These are phyloP conservation scores for Monosporascus ibericus DNA, from an alignment of 2,329 filamentous ascomycete species.

Conservation along the genomic window DNA sequence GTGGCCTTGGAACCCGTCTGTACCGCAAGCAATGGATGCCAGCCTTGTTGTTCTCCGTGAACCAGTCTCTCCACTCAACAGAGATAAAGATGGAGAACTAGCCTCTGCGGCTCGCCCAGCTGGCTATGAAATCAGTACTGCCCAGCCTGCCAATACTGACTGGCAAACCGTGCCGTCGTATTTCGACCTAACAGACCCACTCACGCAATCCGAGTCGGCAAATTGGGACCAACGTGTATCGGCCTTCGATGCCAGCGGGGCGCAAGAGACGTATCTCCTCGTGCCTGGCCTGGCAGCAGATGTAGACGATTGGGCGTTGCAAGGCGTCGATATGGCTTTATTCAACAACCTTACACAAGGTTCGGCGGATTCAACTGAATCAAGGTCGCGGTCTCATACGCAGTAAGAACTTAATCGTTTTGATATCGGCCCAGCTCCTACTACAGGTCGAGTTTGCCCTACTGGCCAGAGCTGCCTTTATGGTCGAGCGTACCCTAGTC, in stretches of 20 bases:
- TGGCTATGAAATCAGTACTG: slow-evolving; percentile 7
- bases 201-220: not conserved
- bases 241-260: not conserved
- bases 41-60: too few relatives aligned
- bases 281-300: slow-evolving; percentile 7
- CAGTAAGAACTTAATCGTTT: not conserved
- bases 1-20: not conserved
- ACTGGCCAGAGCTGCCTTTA: too few relatives aligned
- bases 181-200: not conserved
- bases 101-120: not conserved
- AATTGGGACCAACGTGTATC: not conserved
- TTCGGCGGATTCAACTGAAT: not conserved
- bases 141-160: slow-evolving; percentile 7
- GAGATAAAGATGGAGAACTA: not conserved
- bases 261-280: slow-evolving; percentile 3
- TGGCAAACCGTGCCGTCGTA: slow-evolving; percentile 9
- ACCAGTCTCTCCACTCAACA: not conserved
- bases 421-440: too few relatives aligned
- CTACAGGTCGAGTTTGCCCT: too few relatives aligned
- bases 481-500: too few relatives aligned
- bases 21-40: too few relatives aligned
- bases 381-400: not conserved
- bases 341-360: slow-evolving; percentile 15
- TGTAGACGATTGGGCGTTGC: slow-evolving; percentile 18
- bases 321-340: slow-evolving; percentile 25